Base-by-base conservation (phyloP, 208 protist species). In the Porcisia hertigi region DNA sequence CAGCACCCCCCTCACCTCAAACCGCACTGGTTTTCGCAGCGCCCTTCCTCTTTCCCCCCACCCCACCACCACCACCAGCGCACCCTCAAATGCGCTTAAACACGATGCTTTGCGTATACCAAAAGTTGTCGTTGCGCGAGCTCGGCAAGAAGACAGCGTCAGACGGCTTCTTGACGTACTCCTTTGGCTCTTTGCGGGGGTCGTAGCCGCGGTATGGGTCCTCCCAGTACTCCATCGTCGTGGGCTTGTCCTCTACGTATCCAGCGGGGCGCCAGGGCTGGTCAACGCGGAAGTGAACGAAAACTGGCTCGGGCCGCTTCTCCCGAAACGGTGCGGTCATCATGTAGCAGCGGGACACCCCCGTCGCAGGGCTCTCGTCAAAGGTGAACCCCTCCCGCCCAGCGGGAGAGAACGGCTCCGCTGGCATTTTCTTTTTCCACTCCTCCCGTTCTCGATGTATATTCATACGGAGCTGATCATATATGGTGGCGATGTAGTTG, bases 61-160 rank as follows among this genome's bases (percentile, higher is more conserved):
- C 53, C 9, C 54, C 3, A 49, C 16, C 39, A 45, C 63, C 16
- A 12, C 8, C 18, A 30, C 25, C 0, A 6, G 25, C 39, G 20
- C 25, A 3, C 63, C 63, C 36, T 84, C 86, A 97, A 14, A 96
- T 58, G 8, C 93, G 86, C 84, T 89, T 94, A 63, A 97, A 95
- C 14, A 93, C 93, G n/a, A 97, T 83, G 78, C 91, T 96, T 73
- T 93, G 89, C 25, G 93, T 96, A 85, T 95, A 97, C 88, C 88
- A 97, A 80, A 95, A 96, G 47, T 82, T 82, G 55, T 96, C 90
- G 41, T 86, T 81, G 23, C 77, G 73, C 34, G 83, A 88, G 69
- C 85, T 89, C 20, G 90, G 86, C 67, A 83, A 77, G 72, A 95
- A 97, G 30, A 92, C 76, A 14, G 87, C 73, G 53, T 89, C 81